Base-by-base conservation (phyloP, 2,329 filamentous ascomycete species). In the Phyllosticta citribraziliensis region DNA sequence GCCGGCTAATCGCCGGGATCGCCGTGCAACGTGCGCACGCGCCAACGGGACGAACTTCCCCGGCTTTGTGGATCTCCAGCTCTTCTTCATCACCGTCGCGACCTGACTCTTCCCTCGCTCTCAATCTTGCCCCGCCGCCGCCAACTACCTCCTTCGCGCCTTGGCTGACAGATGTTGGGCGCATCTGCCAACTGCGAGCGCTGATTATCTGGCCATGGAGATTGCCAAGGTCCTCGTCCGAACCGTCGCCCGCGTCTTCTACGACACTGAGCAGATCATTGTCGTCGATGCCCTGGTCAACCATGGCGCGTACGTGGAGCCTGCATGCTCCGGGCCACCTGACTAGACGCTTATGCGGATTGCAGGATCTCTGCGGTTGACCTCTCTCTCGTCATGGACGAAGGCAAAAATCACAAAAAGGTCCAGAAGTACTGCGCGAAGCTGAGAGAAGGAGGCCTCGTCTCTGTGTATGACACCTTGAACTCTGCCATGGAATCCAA, bases 401-500 rank as follows among this genome's bases (percentile, higher is more conserved):
- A 67, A 17, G 87, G 87, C 64, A 91, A 95, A 76, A 93, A 96
- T 72, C 86, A 87, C 51, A 97, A 99, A 72, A 89, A 95, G 69
- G 82, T 97, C 52, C 91, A 94, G 72, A 95, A 93, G 73, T 83
- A 96, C 30, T 93, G 90, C 73, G 91, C 88, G 63, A 88, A 86
- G 68, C 82, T 99, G 58, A 85, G 86, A 67, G 91, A 96, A 72
- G 91, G 95, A 70, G 88, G 93, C 59, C 85, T 99, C 69, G 79
- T 97, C 63, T 84, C 86, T 67, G 86, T 93, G 84, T 93, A 86
- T 66, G 83, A 76, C 60, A n/a, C 17, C 67, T 8, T 47, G 20
- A 51, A 19, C 20, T 20, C 17, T 51, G 27, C 17, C 6, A 1
- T 11, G 25, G 24, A 9, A 14, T 5, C 35, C 20, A 20, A n/a